Evolutionary conservation across 2,329 filamentous ascomycete species (phyloP).

Genomic region (Mycogone perniciosa): DNA sequence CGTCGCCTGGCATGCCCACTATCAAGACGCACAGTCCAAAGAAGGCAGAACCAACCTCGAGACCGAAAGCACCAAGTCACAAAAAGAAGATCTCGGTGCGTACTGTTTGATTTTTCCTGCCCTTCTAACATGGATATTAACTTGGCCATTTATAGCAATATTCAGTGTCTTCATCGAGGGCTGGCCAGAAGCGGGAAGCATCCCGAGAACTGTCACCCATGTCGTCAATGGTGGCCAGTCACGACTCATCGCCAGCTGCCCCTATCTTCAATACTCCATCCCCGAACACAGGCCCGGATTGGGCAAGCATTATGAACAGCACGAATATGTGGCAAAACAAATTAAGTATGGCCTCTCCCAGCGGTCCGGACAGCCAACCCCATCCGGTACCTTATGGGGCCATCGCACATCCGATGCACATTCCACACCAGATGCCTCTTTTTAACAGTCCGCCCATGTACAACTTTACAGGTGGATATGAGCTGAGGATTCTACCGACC

Average conservation of each 20-base stretch:
- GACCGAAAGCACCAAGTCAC: conserved; percentile 27
- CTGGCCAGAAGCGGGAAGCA: conserved; percentile 38
- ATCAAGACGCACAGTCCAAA: conserved; percentile 31
- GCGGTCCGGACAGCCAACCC: conserved; percentile 20
- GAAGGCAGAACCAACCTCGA: conserved; percentile 29
- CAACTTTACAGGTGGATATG: conserved; percentile 30
- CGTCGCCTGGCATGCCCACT: conserved; percentile 38
- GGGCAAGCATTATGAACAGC: conserved; percentile 27
- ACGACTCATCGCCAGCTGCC: conserved; percentile 43
- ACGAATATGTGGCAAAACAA: conserved; percentile 32
- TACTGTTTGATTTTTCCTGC: conserved; percentile 12
- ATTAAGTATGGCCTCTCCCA: conserved; percentile 19
- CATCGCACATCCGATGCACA: conserved; percentile 23
- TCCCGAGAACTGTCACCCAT: conserved; percentile 52
- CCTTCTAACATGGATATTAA: conserved; percentile 21
- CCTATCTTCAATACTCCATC: conserved; percentile 44
- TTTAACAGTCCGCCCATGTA: conserved; percentile 19
- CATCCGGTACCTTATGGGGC: conserved; percentile 22
- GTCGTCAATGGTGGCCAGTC: conserved; percentile 45
- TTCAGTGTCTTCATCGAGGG: conserved; percentile 45
- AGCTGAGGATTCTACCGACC: conserved; percentile 57
- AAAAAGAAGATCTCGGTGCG: conserved; percentile 39
- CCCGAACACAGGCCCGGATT: conserved; percentile 35
- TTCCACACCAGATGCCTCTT: conserved; percentile 27
- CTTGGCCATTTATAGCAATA: conserved; percentile 38